A percentile compares a stretch with the other conserved stretches of the same genome.
Evolutionary conservation across 2,329 filamentous ascomycete genomes (phyloP).

Genomic region (Dactylonectria macrodidyma): DNA sequence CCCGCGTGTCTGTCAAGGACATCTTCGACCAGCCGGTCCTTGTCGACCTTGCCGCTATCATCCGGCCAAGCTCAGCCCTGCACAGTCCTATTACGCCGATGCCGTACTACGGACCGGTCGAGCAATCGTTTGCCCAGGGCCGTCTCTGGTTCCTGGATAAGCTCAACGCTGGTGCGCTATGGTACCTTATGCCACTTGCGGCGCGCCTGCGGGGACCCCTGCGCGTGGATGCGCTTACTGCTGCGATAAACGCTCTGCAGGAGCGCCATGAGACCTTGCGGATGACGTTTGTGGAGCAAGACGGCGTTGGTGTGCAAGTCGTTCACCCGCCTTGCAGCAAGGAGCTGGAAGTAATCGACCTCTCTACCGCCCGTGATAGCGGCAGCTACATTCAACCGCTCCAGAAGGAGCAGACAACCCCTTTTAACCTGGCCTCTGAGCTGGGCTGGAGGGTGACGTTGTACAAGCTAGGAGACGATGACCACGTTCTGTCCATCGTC

Average conservation of each 20-base stretch:
- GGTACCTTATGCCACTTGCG: slow-evolving; percentile 33
- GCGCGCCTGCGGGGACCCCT: slow-evolving; percentile 29
- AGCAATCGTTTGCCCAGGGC: not conserved
- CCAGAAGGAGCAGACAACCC: slow-evolving; percentile 10
- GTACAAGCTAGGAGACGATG: slow-evolving; percentile 6
- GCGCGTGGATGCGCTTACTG: slow-evolving; percentile 14
- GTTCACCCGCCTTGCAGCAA: not conserved
- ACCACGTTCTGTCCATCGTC: slow-evolving; percentile 30
- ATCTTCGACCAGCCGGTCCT: slow-evolving; percentile 52
- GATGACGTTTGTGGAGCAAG: slow-evolving; percentile 27
- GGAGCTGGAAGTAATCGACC: not conserved
- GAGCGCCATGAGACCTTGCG: slow-evolving; percentile 37
- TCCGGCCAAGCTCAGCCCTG: too few relatives aligned
- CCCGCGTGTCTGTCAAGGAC: slow-evolving; percentile 59
- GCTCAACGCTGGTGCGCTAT: slow-evolving; percentile 28
- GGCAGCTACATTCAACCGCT: slow-evolving; percentile 13
- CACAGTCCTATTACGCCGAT: not conserved
- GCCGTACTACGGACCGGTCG: not conserved
- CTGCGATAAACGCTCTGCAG: slow-evolving; percentile 33
- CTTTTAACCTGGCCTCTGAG: slow-evolving; percentile 30
- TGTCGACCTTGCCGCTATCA: not conserved
- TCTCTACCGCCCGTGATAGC: not conserved
- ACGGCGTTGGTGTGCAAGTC: slow-evolving; percentile 19
- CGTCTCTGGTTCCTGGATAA: slow-evolving; percentile 39
- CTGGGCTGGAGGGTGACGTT: slow-evolving; percentile 29